These are phyloP conservation scores for Rozella allomycis DNA, from an alignment of 371 early-diverging fungal species.

Conservation along the genomic window DNA sequence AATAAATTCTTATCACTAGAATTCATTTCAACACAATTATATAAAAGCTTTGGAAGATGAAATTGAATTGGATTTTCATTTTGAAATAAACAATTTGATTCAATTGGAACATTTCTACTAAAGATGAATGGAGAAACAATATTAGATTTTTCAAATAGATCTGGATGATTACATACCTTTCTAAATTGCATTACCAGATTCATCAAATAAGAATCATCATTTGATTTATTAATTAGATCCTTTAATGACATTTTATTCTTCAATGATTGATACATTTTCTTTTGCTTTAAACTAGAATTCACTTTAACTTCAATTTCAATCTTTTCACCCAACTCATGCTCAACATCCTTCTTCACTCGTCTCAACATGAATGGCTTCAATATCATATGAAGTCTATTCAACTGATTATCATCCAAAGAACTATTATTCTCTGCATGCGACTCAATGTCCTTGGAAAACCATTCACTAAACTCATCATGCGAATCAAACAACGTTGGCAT, in stretches of 20 bases:
- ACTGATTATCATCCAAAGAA: conserved; percentile 59
- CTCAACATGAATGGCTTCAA: conserved; percentile 97
- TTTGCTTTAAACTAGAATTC: conserved; percentile 66
- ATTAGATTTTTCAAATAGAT: conserved; percentile 83
- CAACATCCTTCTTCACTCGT: conserved; percentile 87
- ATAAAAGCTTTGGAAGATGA: conserved; percentile 40
- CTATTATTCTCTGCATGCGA: conserved; percentile 64
- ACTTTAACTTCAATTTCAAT: conserved; percentile 55
- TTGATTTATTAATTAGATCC: conserved; percentile 49
- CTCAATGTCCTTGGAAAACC: conserved; percentile 89
- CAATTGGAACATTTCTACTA: not conserved
- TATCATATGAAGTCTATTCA: conserved; percentile 80
- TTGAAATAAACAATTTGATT: conserved; percentile 28
- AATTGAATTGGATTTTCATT: conserved; percentile 35
- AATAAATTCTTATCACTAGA: too few species aligned
- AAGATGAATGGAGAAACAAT: conserved; percentile 46
- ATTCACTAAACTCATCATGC: conserved; percentile 78
- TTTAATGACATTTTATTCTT: conserved; percentile 62
- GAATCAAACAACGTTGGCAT: conserved; percentile 95
- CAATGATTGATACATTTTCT: conserved; percentile 45
- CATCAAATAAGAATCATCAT: conserved; percentile 50
- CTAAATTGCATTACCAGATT: conserved; percentile 94
- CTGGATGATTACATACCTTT: conserved; percentile 96
- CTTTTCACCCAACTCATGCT: conserved; percentile 80
- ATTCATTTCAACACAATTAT: too few species aligned